Base-by-base conservation (phyloP, 805 yeast genomes). In the Barnettozyma sp. region DNA sequence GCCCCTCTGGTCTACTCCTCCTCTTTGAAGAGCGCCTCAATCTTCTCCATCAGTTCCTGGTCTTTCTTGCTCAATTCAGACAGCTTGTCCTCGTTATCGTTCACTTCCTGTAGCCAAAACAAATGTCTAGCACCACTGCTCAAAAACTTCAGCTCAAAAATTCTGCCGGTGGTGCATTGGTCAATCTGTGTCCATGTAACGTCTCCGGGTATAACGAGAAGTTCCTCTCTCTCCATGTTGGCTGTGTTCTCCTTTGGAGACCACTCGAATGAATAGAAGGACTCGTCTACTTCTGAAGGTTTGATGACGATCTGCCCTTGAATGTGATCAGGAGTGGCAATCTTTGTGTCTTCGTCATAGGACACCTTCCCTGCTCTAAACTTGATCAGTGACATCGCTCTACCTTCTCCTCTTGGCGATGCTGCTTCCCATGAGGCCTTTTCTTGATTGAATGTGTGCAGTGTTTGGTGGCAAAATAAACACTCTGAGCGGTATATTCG, bases 351-450 rank as follows among this genome's bases (percentile, higher is more conserved):
- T 39, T 71, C 79, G 50, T 82, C 73, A 54, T 71, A 79, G 12
- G 67, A 67, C 7, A 82, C 92, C 53, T 70, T 71, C 15, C 95
- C 95, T 19, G 95, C 95, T 56, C 81, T 78, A 64, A 84, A 82
- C 44, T 62, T 73, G 19, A 56, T 26, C 1, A 36, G 24, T 0
- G 48, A 33, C 52, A 48, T 48, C 21, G 21, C n/a, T n/a, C n/a
- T n/a, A n/a, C n/a, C n/a, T n/a, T n/a, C n/a, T n/a, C n/a, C n/a
- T n/a, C n/a, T n/a, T n/a, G n/a, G n/a, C n/a, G n/a, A n/a, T n/a
- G n/a, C n/a, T n/a, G n/a, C n/a, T n/a, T n/a, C n/a, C n/a, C n/a
- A n/a, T n/a, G n/a, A n/a, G n/a, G n/a, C n/a, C n/a, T n/a, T n/a
- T n/a, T n/a, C n/a, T n/a, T n/a, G n/a, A n/a, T n/a, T n/a, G n/a